Conservation (phyloP, 2,329 filamentous ascomycete species). For the Thielaviopsis cerberus region DNA sequence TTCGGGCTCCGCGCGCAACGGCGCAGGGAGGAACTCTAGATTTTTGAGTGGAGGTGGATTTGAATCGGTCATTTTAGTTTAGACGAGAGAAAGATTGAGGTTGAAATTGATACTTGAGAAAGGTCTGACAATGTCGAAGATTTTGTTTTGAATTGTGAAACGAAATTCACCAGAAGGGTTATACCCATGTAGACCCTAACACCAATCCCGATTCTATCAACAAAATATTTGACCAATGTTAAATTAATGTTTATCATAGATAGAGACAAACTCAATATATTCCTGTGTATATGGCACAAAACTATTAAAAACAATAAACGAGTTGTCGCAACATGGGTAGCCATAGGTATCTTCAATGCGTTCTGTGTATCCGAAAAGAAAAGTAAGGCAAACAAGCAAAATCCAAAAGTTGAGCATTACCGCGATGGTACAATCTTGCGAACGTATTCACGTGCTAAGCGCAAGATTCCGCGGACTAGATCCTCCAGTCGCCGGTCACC, state of each 20-base stretch:
- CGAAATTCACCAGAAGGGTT: no score
- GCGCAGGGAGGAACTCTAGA: background rate
- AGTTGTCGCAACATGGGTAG: background rate
- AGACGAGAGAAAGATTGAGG: slow-evolving; percentile 2
- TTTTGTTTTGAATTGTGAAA: no score
- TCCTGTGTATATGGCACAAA: no score
- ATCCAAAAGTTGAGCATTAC: slow-evolving; percentile 17
- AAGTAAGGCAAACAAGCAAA: slow-evolving; percentile 7
- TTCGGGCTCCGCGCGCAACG: slow-evolving; percentile 10
- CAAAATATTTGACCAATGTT: no score
- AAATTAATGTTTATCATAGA: no score
- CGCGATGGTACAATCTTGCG: slow-evolving; percentile 39
- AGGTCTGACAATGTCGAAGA: background rate
- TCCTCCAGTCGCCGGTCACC: slow-evolving; percentile 57
- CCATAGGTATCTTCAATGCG: background rate
- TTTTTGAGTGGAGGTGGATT: background rate
- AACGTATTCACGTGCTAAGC: slow-evolving; percentile 37
- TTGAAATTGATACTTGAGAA: background rate
- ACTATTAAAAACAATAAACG: background rate
- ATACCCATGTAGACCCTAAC: no score
- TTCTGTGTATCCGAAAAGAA: slow-evolving; percentile 14
- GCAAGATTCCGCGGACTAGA: slow-evolving; percentile 46
- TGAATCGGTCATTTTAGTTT: background rate
- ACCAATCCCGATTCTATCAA: no score
- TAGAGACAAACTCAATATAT: no score